Evolutionary conservation across 106 monocot genomes (phyloP), one percentile per base, ranked within the genome.

Genomic region (Hemerocallis citrina): DNA sequence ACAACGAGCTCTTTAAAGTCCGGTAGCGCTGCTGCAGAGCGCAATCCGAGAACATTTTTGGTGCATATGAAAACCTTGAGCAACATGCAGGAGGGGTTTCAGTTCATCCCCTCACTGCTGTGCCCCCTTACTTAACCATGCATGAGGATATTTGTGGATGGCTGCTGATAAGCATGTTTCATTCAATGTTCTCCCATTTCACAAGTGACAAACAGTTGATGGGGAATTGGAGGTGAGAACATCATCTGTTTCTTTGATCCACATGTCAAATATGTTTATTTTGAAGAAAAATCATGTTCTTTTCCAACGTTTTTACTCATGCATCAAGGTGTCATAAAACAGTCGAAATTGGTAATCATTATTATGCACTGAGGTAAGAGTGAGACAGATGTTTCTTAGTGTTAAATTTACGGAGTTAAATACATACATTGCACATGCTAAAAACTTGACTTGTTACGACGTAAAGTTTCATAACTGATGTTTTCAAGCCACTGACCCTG

Each of bases 31-130:
- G 27, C 36, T 7, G 21, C 16, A 14, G 8, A 16, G 36, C n/a
- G 5, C 19, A 48, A 20, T 52, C 51, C 3, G 62, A 70, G 16
- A 61, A 72, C 41, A 77, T 72, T 34, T n/a, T 62, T 19, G 14
- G 24, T 4, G 77, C 77, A 1, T 77, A 71, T 24, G 71, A 77
- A 41, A 44, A 34, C 24, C 67, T 71, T 48, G 77, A 77, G 67
- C 77, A 77, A 55, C 51, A 59, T 14, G 71, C 71, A 13, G 77
- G 61, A 0, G 77, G 77, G 10, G 71, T 77, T 20, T 71, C 71
- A 3, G 37, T 77, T 21, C 66, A 62, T 34, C 45, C 61, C 10
- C 68, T 57, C 25, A 55, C 57, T 17, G 61, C 50, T 15, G 19
- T 72, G n/a, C 72, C 77, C 3, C 62, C 77, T 0, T 78, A 72